Base-by-base conservation (phyloP, 208 protist genomes). In the Zelonia costaricensis region DNA sequence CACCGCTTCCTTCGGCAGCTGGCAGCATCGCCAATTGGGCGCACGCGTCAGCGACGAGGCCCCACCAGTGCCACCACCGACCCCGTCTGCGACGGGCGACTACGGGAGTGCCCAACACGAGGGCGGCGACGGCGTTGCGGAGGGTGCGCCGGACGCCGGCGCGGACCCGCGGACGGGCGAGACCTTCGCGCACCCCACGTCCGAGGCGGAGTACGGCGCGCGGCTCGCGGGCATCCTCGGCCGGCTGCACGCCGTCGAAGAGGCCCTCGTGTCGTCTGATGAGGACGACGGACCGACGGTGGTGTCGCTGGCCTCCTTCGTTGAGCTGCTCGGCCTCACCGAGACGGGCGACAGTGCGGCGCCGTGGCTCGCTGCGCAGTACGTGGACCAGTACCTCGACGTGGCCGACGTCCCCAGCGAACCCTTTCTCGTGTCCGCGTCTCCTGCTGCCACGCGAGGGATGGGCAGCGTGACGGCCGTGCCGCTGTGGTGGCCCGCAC, bases 291-390 rank as follows among this genome's bases (percentile, higher is more conserved):
- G 55, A 23, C 54, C 51, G 20, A 27, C 36, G 42, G 45, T 46
- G 4, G 10, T 76, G 25, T 73, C 69, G 22, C 30, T 91, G 9
- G 70, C 68, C 5, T 66, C 54, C 23, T 62, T 93, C 6, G 36
- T 91, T 6, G 87, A 91, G 59, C 23, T 57, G 30, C 73, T 88
- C 45, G 73, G 72, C 20, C 67, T 88, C 20, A 69, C 74, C 0
- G 83, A 88, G 76, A 82, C 69, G 36, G 87, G 83, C 40, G 65
- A 74, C 58, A 44, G 47, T 4, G 47, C 36, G 18, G 43, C 67
- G 3, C 39, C 74, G 18, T 76, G 67, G 69, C 16, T 59, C 20
- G 79, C 74, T 6, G 67, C 64, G 30, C 20, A 75, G 62, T 48
- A 76, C 48, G 57, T 83, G n/a, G 76, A 86, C 16, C 53, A 78